A percentile compares a stretch with the other conserved stretches of the same genome.
Conservation (phyloP, 306 rosid genomes). For the Pyrus communis region DNA sequence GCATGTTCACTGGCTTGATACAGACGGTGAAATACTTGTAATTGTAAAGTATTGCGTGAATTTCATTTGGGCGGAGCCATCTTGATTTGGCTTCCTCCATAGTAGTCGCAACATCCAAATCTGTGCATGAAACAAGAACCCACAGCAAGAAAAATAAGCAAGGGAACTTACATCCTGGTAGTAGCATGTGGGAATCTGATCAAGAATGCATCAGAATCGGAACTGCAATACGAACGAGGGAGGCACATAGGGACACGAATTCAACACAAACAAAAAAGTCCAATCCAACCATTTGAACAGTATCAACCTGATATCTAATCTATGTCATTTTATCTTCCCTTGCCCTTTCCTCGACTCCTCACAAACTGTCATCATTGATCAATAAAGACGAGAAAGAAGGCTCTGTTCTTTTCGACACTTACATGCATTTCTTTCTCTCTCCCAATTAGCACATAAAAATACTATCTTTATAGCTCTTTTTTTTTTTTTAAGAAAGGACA, state of each 20-base stretch:
- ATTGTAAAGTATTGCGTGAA: constrained; percentile 81
- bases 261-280: not conserved
- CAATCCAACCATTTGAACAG: not conserved
- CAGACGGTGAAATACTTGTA: constrained; percentile 59
- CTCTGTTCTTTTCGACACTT: not conserved
- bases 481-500: no score
- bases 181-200: not conserved
- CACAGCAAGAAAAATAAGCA: constrained; percentile 12
- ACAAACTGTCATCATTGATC: not conserved
- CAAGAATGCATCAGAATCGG: not conserved
- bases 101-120: constrained; percentile 56
- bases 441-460: not conserved
- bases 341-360: not conserved
- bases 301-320: not conserved
- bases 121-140: constrained; percentile 37
- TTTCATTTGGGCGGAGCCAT: constrained; percentile 99
- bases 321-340: not conserved
- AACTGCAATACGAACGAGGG: not conserved
- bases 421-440: not conserved
- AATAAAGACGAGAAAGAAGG: not conserved
- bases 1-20: constrained; percentile 84
- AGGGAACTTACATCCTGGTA: not conserved
- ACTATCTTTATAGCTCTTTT: not conserved
- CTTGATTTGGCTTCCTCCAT: constrained; percentile 70
- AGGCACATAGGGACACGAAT: not conserved